Conservation (phyloP, 1,139 yeast species). For the Candida labiduridarum region DNA sequence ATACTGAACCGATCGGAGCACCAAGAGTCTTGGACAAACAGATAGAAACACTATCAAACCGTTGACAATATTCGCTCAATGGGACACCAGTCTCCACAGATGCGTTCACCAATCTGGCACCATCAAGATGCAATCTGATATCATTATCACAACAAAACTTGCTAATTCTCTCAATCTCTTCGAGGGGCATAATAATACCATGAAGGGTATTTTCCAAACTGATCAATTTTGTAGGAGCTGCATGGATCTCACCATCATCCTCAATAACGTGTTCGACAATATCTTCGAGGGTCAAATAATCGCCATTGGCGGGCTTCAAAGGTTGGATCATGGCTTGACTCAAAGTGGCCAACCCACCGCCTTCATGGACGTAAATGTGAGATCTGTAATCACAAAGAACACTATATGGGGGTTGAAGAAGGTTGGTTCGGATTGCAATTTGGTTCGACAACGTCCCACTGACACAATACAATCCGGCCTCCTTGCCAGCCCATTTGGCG, state of each 20-base stretch:
- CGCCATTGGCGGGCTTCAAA: conserved; percentile 39
- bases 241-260: conserved; percentile 51
- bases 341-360: conserved; percentile 48
- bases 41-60: conserved; percentile 48
- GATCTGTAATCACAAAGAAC: conserved; percentile 44
- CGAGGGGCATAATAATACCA: conserved; percentile 47
- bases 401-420: conserved; percentile 49
- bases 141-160: conserved; percentile 37
- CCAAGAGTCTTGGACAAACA: conserved; percentile 50
- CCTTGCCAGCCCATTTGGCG: conserved; percentile 41
- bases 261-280: conserved; percentile 42
- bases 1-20: conserved; percentile 49
- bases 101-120: conserved; percentile 53
- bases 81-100: conserved; percentile 43
- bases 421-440: conserved; percentile 41
- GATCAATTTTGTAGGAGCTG: conserved; percentile 50
- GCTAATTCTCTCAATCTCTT: conserved; percentile 41
- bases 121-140: conserved; percentile 45
- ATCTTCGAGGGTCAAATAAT: conserved; percentile 42
- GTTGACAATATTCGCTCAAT: conserved; percentile 39
- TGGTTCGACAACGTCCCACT: conserved; percentile 52
- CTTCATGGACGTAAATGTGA: conserved; percentile 45
- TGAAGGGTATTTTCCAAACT: conserved; percentile 50
- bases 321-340: conserved; percentile 51
- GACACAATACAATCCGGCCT: conserved; percentile 45